A percentile compares a stretch with the other conserved stretches of the same genome.
These are phyloP conservation scores for Diplodia sapinea DNA, from an alignment of 2,329 filamentous ascomycete species.

Conservation along the genomic window DNA sequence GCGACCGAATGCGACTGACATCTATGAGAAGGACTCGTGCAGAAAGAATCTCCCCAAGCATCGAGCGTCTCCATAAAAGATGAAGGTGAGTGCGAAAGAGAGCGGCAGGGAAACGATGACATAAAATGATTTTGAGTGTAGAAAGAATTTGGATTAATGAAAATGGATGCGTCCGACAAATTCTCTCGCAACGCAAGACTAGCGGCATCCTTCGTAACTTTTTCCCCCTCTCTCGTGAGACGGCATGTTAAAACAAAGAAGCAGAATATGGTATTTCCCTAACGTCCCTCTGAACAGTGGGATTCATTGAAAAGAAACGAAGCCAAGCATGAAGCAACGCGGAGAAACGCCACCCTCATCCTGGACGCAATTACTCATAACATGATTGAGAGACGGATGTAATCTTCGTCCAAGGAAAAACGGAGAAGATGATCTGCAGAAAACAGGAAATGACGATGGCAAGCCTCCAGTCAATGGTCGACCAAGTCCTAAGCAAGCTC, in stretches of 20 bases:
- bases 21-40: not conserved
- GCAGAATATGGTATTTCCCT: slow-evolving; percentile 27
- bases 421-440: not conserved
- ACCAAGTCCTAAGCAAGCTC: not conserved
- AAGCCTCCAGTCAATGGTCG: not conserved
- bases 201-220: not conserved
- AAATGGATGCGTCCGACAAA: not conserved
- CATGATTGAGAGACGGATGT: not conserved
- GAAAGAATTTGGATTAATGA: not conserved
- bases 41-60: not conserved
- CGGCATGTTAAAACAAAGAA: slow-evolving; percentile 11
- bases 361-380: slow-evolving; percentile 16
- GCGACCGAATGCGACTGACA: not conserved
- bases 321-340: not conserved
- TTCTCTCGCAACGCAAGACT: not conserved
- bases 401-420: not conserved
- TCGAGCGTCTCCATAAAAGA: not conserved
- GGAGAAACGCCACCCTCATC: slow-evolving; percentile 11
- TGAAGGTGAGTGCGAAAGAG: not conserved
- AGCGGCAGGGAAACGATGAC: not conserved
- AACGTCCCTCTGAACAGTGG: slow-evolving; percentile 6
- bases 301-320: not conserved
- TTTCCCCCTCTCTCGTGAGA: slow-evolving; percentile 1
- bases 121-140: not conserved
- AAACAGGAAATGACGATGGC: not conserved